phyloP scores from a whole-genome alignment of 2,329 filamentous ascomycete species.

The Daldinia sp. region DNA sequence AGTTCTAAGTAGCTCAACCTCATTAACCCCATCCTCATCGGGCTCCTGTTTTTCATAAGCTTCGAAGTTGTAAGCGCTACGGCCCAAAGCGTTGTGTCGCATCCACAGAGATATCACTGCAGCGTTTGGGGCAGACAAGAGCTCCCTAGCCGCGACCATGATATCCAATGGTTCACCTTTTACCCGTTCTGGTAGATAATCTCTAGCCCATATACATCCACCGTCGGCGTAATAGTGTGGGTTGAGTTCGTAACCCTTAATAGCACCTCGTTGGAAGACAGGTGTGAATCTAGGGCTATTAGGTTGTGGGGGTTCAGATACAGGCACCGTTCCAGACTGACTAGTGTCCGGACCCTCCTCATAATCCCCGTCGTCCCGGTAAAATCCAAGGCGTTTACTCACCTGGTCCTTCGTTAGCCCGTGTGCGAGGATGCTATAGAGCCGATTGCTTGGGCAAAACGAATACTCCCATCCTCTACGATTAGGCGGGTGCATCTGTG shows the following conservation, averaged over 20 bases:
- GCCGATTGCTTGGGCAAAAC: slow-evolving; percentile 31
- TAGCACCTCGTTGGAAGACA: slow-evolving; percentile 28
- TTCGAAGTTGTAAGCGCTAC: slow-evolving; percentile 27
- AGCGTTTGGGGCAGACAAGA: background rate
- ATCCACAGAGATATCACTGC: slow-evolving; percentile 2
- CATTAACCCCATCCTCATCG: background rate
- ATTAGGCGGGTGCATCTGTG: slow-evolving; percentile 34
- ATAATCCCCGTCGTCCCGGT: background rate
- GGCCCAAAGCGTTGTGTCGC: background rate
- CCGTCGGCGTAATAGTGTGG: background rate
- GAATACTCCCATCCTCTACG: background rate
- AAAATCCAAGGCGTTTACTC: background rate
- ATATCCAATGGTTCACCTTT: background rate
- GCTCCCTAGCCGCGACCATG: background rate
- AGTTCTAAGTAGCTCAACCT: background rate
- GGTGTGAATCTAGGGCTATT: background rate
- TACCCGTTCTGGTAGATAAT: background rate
- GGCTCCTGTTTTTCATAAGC: background rate
- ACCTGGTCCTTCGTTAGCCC: background rate
- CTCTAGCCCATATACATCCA: background rate
- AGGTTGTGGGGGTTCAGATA: background rate
- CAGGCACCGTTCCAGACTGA: background rate
- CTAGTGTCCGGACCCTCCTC: background rate
- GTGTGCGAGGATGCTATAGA: slow-evolving; percentile 33
- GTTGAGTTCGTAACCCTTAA: slow-evolving; percentile 28